Base-by-base conservation (phyloP, 2,329 filamentous ascomycete genomes). In the Emergomyces orientalis region DNA sequence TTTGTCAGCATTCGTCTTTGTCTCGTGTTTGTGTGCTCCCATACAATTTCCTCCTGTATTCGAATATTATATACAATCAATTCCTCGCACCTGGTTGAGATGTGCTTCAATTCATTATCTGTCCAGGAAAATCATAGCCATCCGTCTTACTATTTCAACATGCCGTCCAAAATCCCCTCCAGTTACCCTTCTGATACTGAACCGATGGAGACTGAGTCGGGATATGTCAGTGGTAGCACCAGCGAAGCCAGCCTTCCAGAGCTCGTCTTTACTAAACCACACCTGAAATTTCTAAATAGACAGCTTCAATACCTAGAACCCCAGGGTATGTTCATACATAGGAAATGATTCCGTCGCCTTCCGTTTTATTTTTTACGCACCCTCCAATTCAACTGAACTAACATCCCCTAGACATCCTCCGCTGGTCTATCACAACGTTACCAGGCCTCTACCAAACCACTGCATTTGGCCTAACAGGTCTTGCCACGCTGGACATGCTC, bases 351-450 rank as follows among this genome's bases (percentile, higher is more conserved):
- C n/a, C n/a, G n/a, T n/a, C n/a, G n/a, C n/a, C n/a, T n/a, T n/a
- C n/a, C n/a, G n/a, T n/a, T n/a, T n/a, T n/a, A n/a, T n/a, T n/a
- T n/a, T 45, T 4, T 17, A 13, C 9, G 4, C 9, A 11, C 22
- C 0, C n/a, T 22, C 9, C 2, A 47, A 22, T 43, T 47, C n/a
- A 25, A 2, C n/a, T 1, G 25, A 56, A 61, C 45, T 61, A 43
- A 43, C 49, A 43, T 11, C 25, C 49, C 45, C n/a, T 58, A 83
- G 93, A 97, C 67, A 88, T 97, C 70, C 84, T 99, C 65, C 88
- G 87, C 78, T 97, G 96, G 89, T 91, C 88, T 82, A 89, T 93
- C 73, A 87, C 89, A 70, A 88, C 93, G 70, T 88, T 99, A 71
- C 94, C 94, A 71, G 88, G 88, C 73, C 85, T 97, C 54, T 97